phyloP scores from a whole-genome alignment of 139 green algal species.

The Haematococcus sp. region DNA sequence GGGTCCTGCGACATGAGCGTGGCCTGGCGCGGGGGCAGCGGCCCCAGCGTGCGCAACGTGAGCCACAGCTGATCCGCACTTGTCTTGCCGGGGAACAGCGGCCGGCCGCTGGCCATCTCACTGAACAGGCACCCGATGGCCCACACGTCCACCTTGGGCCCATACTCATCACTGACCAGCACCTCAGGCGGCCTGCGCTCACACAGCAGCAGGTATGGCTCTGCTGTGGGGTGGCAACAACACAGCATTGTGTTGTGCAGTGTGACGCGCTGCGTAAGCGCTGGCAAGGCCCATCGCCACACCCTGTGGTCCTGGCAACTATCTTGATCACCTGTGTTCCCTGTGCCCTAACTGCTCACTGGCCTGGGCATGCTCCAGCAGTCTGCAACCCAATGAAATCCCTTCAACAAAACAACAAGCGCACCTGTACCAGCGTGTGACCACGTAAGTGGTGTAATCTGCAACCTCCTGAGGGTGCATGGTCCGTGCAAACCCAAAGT shows the following conservation, averaged over 20 bases:
- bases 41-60: constrained; percentile 46
- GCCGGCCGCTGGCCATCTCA: constrained; percentile 65
- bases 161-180: constrained; percentile 71
- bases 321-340: too few relatives aligned
- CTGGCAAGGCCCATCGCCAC: too few relatives aligned
- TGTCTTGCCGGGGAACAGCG: constrained; percentile 72
- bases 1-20: constrained; percentile 15
- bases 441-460: constrained; percentile 61
- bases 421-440: constrained; percentile 66
- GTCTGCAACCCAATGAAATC: too few relatives aligned
- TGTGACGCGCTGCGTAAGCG: too few relatives aligned
- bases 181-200: constrained; percentile 72
- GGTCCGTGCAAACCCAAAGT: constrained; percentile 82
- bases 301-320: too few relatives aligned
- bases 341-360: too few relatives aligned
- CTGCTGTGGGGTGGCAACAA: background rate
- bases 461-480: constrained; percentile 14
- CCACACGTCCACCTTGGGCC: constrained; percentile 64
- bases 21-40: constrained; percentile 38
- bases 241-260: too few relatives aligned
- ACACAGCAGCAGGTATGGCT: background rate
- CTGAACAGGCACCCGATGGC: constrained; percentile 33
- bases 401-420: too few relatives aligned
- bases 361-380: too few relatives aligned
- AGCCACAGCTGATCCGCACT: constrained; percentile 64